Evolutionary conservation across 2,329 filamentous ascomycete species (phyloP), one percentile per base, ranked within the genome.

Genomic region (Aspergillus spinulosporus): DNA sequence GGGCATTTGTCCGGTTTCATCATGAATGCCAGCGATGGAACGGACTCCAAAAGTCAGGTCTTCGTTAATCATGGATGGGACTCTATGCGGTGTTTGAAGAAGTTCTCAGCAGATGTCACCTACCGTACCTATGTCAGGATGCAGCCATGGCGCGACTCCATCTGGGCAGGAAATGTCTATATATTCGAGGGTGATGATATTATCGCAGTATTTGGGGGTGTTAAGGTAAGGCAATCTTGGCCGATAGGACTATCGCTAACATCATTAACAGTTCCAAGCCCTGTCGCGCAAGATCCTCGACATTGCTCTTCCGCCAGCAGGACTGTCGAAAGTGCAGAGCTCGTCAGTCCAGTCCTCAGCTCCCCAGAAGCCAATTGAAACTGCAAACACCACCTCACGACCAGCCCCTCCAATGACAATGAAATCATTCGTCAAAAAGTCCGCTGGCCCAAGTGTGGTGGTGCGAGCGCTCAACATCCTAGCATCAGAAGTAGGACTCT

Each of bases 1-100:
- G 79, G 78, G 56, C 82, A 85, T 66, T 74, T 84, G 57, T 82
- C 81, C 44, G 82, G 82, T 15, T 84, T 84, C 68, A 83, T 84
- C 54, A 82, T 84, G 73, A 85, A 85, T 59, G 82, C 81, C 14
- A 83, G 80, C 39, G 82, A 85, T 58, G 73, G 82, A 5, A 78
- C 84, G 21, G 83, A 86, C 64, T 84, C 82, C 1, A 82, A 82
- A 64, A 82, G 82, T 61, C 80, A 81, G 49, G 82, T 85, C 57
- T 85, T 83, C 67, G 82, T 86, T 58, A 85, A 83, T 40, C 83
- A 86, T 63, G 83, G 83, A 29, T 86, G 83, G 83, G 79, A 79
- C 47, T 83, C 80, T 2, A 82, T 86, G 76, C 82, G 81, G 62
- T 80, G 82, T 63, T 73, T 82, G 43, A 79, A 80, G 66, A 74